Conservation (phyloP, 78 protist species). For the Dictyostelium citrinum region DNA sequence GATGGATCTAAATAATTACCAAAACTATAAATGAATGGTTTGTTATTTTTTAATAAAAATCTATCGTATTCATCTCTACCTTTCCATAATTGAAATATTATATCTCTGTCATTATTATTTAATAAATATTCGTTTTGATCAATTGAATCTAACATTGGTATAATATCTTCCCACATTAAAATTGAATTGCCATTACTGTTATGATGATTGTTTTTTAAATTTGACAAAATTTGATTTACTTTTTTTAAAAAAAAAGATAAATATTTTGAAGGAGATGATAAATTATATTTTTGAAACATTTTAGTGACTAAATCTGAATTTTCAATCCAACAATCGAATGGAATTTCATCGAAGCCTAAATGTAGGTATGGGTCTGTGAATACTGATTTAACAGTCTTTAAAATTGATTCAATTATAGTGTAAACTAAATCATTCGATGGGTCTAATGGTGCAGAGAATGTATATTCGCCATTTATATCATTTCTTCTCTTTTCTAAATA, state of each 20-base stretch:
- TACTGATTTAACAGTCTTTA: neutral
- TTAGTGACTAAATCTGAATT: neutral
- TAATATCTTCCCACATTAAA: slow-evolving; percentile 46
- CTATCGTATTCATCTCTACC: neutral
- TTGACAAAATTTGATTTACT: neutral
- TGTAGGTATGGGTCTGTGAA: slow-evolving; percentile 57
- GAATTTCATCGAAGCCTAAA: slow-evolving; percentile 60
- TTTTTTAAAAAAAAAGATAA: neutral
- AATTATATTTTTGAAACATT: neutral
- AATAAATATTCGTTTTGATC: neutral
- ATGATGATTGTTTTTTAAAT: neutral
- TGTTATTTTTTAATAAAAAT: neutral
- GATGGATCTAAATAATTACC: slow-evolving; percentile 64
- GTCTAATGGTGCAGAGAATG: slow-evolving; percentile 42
- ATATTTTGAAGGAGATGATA: neutral
- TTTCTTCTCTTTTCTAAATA: neutral
- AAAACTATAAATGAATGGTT: slow-evolving; percentile 11
- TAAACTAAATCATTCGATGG: neutral
- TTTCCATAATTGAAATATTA: slow-evolving; percentile 49
- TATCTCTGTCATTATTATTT: neutral
- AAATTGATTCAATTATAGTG: neutral
- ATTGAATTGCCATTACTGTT: neutral
- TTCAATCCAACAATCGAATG: slow-evolving; percentile 35
- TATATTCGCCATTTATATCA: neutral
- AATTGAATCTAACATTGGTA: neutral